phyloP scores from a whole-genome alignment of 1,284 basidiomycete genomes.

The Naganishia sp. region DNA sequence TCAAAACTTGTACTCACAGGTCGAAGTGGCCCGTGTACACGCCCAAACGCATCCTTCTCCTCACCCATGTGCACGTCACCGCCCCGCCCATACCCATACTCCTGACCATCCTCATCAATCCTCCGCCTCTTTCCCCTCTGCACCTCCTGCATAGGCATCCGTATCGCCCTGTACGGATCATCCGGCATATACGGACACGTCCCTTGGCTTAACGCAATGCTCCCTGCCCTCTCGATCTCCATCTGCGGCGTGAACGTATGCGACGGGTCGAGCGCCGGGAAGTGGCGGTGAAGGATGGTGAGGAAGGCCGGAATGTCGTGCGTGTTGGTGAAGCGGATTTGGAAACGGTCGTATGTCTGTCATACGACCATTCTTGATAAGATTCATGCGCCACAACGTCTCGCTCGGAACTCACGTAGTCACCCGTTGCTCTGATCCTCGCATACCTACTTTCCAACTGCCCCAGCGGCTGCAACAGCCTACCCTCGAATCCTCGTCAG shows the following conservation, averaged over 20 bases:
- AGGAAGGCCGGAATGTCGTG: conserved; percentile 10
- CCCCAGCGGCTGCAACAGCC: conserved; percentile 5
- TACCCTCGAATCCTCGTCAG: not conserved
- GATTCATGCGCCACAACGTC: not conserved
- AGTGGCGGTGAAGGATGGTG: not conserved
- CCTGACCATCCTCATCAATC: too few species aligned
- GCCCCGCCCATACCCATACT: too few species aligned
- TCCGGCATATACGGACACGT: too few species aligned
- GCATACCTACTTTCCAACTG: not conserved
- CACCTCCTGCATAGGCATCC: too few species aligned
- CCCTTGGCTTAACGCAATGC: not conserved
- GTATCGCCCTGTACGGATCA: too few species aligned
- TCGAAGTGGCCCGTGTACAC: too few species aligned
- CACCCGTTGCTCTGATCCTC: not conserved
- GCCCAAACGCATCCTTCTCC: too few species aligned
- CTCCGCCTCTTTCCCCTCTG: too few species aligned
- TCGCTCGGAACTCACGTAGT: conserved; percentile 1
- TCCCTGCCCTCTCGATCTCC: not conserved
- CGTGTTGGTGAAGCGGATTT: conserved; percentile 3
- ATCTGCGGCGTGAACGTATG: not conserved
- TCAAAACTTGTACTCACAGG: too few species aligned
- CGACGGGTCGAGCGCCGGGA: conserved; percentile 3
- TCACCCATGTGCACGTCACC: too few species aligned
- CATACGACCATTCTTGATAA: too few species aligned
- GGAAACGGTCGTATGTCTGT: conserved; percentile 17